Conservation (phyloP, 768 basidiomycete species). For the Russula virescens region DNA sequence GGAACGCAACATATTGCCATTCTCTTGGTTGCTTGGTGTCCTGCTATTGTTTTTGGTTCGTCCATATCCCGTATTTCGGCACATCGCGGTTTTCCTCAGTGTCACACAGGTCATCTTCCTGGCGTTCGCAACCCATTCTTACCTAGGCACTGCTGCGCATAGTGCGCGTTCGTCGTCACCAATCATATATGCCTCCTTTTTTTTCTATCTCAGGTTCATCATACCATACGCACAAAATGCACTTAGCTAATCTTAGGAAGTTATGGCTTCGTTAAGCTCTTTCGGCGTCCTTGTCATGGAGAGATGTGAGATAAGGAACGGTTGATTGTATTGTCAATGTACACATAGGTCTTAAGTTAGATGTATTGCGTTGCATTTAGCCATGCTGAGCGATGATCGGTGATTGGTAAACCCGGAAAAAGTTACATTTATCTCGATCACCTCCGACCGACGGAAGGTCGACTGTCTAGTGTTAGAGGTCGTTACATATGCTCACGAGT, state of each 20-base stretch:
- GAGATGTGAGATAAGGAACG: background rate
- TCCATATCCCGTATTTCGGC: background rate
- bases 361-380: background rate
- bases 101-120: constrained; percentile 15
- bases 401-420: too few relatives aligned
- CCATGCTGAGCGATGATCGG: too few relatives aligned
- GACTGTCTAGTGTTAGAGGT: too few relatives aligned
- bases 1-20: constrained; percentile 63
- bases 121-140: constrained; percentile 16
- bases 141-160: background rate
- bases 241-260: background rate
- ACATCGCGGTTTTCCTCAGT: background rate
- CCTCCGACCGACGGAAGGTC: too few relatives aligned
- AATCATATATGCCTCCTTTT: background rate
- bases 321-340: constrained; percentile 4
- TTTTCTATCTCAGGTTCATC: background rate
- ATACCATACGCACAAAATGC: background rate
- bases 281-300: background rate
- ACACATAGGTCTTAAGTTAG: background rate
- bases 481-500: too few relatives aligned
- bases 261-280: background rate
- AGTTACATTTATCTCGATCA: too few relatives aligned
- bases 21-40: constrained; percentile 55
- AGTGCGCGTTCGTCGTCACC: background rate
- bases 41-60: constrained; percentile 49